Evolutionary conservation across 225 moss, liverwort and hornwort species (phyloP).

Genomic region (Antitrichia curtipendula): DNA sequence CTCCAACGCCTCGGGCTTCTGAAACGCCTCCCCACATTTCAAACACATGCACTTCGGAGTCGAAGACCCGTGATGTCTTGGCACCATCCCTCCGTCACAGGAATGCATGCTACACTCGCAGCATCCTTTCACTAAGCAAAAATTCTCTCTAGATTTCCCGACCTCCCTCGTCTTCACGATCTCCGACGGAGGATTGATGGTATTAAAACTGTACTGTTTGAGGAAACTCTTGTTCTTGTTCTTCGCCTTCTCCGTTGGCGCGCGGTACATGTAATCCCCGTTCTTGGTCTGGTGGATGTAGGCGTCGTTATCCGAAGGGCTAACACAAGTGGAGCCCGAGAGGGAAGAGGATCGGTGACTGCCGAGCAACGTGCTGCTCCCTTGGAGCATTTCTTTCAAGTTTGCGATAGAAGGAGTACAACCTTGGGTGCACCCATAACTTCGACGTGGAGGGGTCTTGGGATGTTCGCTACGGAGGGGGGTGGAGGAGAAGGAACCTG

Average conservation of each 20-base stretch:
- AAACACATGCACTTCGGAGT: slow-evolving; percentile 60
- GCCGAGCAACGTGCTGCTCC: slow-evolving; percentile 1
- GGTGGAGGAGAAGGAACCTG: slow-evolving; percentile 28
- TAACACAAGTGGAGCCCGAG: slow-evolving; percentile 7
- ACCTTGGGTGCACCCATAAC: slow-evolving; percentile 13
- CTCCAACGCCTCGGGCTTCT: slow-evolving; percentile 72
- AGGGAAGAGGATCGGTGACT: slow-evolving; percentile 1
- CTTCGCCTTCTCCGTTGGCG: slow-evolving; percentile 5
- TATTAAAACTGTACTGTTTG: slow-evolving; percentile 23
- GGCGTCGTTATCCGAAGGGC: slow-evolving; percentile 8
- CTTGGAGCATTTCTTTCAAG: slow-evolving; percentile 26
- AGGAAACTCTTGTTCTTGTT: slow-evolving; percentile 8
- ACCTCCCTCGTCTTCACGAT: not conserved
- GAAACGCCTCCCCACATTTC: slow-evolving; percentile 77
- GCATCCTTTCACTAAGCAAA: slow-evolving; percentile 34
- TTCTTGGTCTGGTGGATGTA: slow-evolving; percentile 11
- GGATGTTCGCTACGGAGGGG: slow-evolving; percentile 2
- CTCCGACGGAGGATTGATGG: not conserved
- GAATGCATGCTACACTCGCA: slow-evolving; percentile 27
- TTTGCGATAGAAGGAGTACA: slow-evolving; percentile 30
- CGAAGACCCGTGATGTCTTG: slow-evolving; percentile 38
- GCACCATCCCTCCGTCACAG: not conserved
- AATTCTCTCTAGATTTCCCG: not conserved
- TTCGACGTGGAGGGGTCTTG: not conserved
- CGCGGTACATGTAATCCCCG: slow-evolving; percentile 13